Percentiles rank a stretch among this genome's conserved stretches.
phyloP scores from a whole-genome alignment of 306 rosid species.

The Cicer arietinum region DNA sequence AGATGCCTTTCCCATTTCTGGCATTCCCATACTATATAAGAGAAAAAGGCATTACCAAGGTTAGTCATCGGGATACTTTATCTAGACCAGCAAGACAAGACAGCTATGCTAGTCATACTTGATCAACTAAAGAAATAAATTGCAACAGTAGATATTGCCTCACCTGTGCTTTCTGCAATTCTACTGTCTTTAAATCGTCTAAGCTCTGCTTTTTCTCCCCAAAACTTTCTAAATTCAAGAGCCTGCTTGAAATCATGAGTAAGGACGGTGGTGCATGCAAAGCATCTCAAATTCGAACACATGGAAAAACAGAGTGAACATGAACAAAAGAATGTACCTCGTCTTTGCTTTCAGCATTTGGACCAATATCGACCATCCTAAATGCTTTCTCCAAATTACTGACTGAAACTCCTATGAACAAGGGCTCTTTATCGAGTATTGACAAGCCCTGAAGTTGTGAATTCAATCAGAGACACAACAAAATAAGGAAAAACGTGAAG shows the following conservation, averaged over 20 bases:
- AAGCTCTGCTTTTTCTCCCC: slow-evolving; percentile 95
- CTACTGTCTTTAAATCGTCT: slow-evolving; percentile 94
- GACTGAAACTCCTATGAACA: slow-evolving; percentile 77
- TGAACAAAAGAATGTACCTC: slow-evolving; percentile 62
- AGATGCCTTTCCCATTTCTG: slow-evolving; percentile 85
- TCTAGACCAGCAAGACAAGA: slow-evolving; percentile 20
- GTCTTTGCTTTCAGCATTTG: slow-evolving; percentile 79
- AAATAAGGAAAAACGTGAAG: slow-evolving; percentile 30
- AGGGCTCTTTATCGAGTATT: slow-evolving; percentile 68
- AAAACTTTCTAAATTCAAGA: slow-evolving; percentile 74
- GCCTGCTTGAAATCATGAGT: slow-evolving; percentile 56
- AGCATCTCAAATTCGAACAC: slow-evolving; percentile 28
- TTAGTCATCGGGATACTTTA: slow-evolving; percentile 40
- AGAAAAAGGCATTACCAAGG: slow-evolving; percentile 34
- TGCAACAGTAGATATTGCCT: slow-evolving; percentile 18
- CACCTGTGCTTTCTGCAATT: slow-evolving; percentile 96
- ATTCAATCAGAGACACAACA: slow-evolving; percentile 43
- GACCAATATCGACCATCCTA: slow-evolving; percentile 88
- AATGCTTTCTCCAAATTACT: slow-evolving; percentile 87
- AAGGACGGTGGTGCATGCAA: slow-evolving; percentile 40
- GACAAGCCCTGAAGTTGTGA: slow-evolving; percentile 72
- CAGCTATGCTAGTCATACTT: slow-evolving; percentile 17
- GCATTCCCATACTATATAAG: slow-evolving; percentile 74
- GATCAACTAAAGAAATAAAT: slow-evolving; percentile 36
- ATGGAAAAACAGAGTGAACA: background rate